Evolutionary conservation across 108 stramenopile species (phyloP), one percentile per base, ranked within the genome.

Genomic region (Cafeteria roenbergensis): DNA sequence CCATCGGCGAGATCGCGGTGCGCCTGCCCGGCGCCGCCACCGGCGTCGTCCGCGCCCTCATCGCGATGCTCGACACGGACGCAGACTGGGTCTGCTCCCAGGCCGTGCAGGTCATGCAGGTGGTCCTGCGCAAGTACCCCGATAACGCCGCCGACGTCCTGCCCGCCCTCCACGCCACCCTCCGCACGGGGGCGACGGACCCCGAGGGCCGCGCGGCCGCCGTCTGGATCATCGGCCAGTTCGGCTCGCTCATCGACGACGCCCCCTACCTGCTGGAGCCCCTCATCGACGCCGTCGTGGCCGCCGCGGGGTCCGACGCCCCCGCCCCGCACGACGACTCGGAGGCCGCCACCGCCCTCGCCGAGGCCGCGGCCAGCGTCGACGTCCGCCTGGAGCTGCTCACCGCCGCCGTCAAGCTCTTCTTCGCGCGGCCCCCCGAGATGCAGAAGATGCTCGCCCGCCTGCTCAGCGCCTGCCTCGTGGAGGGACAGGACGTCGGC

Each of bases 251-350:
- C 31, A 79, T 96, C 34, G 65, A 73, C 27, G 91, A 93, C 57
- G 94, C 95, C 1, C 97, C 97, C 0, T 99, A 99, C 77, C 78
- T 90, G n/a, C 71, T 99, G 52, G 97, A 99, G 74, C 88, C 84
- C 57, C 74, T 84, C 31, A 70, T 82, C 22, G 78, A 62, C 21
- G 52, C 29, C 21, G 26, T 9, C 34, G 65, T 6, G 52, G 34
- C 56, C 36, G 66, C 68, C 27, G 66, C 48, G 25, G n/a, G n/a
- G n/a, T n/a, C n/a, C n/a, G n/a, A n/a, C n/a, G n/a, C n/a, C n/a
- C n/a, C n/a, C n/a, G n/a, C n/a, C n/a, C n/a, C n/a, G n/a, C 75
- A 74, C 58, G 75, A 71, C 27, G 74, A 71, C 25, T 70, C 74
- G 27, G 55, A 72, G 27, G 63, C 65, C 22, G 53, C 27, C 32